Percentiles rank a stretch among this genome's conserved stretches.
phyloP scores from a whole-genome alignment of 2,329 filamentous ascomycete species.

The Ophiostoma sp. region DNA sequence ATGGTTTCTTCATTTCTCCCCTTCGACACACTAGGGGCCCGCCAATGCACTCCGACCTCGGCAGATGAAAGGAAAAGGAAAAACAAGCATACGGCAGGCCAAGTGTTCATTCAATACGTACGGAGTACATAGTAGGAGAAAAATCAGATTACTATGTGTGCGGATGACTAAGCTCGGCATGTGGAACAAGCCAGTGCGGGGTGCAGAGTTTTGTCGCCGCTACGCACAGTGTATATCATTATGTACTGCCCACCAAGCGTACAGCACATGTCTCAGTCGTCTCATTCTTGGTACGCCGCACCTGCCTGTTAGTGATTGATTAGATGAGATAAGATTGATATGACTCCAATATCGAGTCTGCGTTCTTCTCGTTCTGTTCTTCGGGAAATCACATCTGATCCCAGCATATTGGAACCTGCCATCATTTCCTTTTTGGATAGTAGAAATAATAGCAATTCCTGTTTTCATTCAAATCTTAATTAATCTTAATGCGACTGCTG shows the following conservation, averaged over 20 bases:
- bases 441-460: background rate
- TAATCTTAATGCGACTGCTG: background rate
- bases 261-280: conserved; percentile 6
- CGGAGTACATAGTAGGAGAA: background rate
- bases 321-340: conserved; percentile 23
- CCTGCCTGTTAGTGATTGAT: conserved; percentile 19
- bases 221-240: conserved; percentile 19
- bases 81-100: background rate
- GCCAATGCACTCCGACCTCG: conserved; percentile 22
- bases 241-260: background rate
- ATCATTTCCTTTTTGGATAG: conserved; percentile 2
- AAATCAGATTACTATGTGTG: background rate
- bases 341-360: background rate
- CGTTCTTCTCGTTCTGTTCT: background rate
- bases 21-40: background rate
- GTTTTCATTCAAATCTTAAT: background rate
- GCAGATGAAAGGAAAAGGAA: conserved; percentile 6
- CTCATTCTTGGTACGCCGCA: background rate
- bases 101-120: too few species aligned
- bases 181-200: background rate
- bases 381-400: background rate
- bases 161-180: background rate
- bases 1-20: background rate
- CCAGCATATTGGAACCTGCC: background rate
- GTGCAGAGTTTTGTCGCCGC: conserved; percentile 13